Evolutionary conservation across 1,284 basidiomycete species (phyloP), one percentile per base, ranked within the genome.

Genomic region (Rhodotorula mucilaginosa): DNA sequence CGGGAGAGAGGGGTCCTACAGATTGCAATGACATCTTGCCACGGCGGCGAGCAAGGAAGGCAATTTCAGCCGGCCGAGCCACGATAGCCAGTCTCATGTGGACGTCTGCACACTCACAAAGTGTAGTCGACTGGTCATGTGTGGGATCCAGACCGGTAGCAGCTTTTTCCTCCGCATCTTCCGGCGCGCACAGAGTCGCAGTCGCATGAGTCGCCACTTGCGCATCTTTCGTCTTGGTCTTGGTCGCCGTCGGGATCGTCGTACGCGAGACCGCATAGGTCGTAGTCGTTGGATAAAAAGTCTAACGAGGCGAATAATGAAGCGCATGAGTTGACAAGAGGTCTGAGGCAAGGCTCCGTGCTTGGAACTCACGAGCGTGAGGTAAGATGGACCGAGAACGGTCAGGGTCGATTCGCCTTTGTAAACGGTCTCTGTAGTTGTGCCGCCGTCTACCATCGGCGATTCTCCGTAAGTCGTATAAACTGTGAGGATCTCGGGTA

Each of bases 1-100:
- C 48, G 26, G 15, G 10, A 46, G 34, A 5, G 10, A 12, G n/a
- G 15, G 6, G 23, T 10, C 72, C 13, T 21, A 74, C 72, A 75
- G 57, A 73, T 73, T 6, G 74, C 74, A 31, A 75, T 73, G 2
- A 73, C 71, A n/a, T 75, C 74, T 75, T 44, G 39, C 8, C 39
- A 10, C 10, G 39, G 39, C 39, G 12, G 39, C 10, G 10, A 34
- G 34, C 34, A 34, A 34, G 34, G 6, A 34, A 34, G 34, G 8
- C 39, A 8, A 10, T 10, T 44, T 44, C 39, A 44, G 39, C 39
- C 39, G 10, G 10, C 39, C 1, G 39, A 44, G 39, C 39, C 39
- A 44, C 12, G 39, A 13, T 34, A 44, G 39, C 8, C 39, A 12
- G 39, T 39, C 34, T 34, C 34, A 34, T 34, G 34, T 34, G 34